A percentile compares a stretch with the other conserved stretches of the same genome.
Conservation (phyloP, 148 eudicot genomes). For the Pouteria glomerata region DNA sequence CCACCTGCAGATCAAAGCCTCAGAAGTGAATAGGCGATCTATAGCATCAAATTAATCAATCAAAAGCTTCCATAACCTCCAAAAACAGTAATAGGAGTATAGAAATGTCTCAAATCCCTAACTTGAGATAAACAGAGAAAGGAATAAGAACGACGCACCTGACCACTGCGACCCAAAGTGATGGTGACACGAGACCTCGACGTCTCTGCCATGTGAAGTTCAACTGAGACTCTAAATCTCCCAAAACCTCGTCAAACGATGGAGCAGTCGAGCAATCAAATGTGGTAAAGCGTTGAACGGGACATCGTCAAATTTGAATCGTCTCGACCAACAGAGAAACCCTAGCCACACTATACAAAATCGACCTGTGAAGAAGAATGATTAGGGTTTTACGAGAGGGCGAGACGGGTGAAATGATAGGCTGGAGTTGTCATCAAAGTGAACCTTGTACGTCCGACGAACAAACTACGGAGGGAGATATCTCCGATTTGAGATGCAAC, state of each 20-base stretch:
- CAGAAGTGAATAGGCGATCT: not conserved
- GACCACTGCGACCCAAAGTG: constrained; percentile 62
- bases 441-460: too few species aligned
- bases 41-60: not conserved
- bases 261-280: not conserved
- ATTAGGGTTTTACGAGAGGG: too few species aligned
- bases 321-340: not conserved
- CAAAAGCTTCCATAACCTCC: not conserved
- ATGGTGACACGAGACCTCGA: constrained; percentile 15
- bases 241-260: too few species aligned
- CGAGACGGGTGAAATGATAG: too few species aligned
- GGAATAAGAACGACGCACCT: constrained; percentile 30
- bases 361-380: too few species aligned
- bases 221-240: not conserved
- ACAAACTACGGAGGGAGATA: too few species aligned
- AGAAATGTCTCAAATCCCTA: not conserved
- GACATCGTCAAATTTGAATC: not conserved
- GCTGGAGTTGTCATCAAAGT: too few species aligned
- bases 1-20: constrained; percentile 46
- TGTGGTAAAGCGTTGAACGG: not conserved
- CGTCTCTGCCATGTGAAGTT: not conserved
- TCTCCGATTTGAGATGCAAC: too few species aligned
- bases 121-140: not conserved
- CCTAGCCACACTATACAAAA: too few species aligned
- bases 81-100: not conserved